These are phyloP conservation scores for Boletus vinaceobasis DNA, from an alignment of 768 basidiomycete genomes.

Conservation along the genomic window DNA sequence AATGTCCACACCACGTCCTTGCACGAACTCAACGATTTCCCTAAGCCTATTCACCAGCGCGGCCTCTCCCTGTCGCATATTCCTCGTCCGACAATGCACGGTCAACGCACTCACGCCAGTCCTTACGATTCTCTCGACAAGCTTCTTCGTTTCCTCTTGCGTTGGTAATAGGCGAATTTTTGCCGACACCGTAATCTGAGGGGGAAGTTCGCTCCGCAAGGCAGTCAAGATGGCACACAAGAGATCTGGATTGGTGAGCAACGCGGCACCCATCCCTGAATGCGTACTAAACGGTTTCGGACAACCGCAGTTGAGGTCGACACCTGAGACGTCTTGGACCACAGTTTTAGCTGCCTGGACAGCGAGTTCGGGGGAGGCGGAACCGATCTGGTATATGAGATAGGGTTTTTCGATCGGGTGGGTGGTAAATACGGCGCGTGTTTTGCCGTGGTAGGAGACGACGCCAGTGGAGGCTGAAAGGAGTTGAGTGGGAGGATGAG, in stretches of 20 bases:
- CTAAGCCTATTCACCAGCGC: slow-evolving; percentile 76
- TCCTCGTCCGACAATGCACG: slow-evolving; percentile 91
- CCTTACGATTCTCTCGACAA: slow-evolving; percentile 83
- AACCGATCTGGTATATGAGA: slow-evolving; percentile 94
- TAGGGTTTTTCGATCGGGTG: slow-evolving; percentile 95
- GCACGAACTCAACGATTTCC: slow-evolving; percentile 86
- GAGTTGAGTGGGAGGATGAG: background rate
- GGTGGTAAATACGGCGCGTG: slow-evolving; percentile 82
- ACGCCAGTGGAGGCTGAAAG: slow-evolving; percentile 78
- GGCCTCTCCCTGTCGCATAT: slow-evolving; percentile 79
- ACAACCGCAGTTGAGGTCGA: slow-evolving; percentile 98
- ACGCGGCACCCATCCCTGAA: slow-evolving; percentile 93
- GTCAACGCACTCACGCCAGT: slow-evolving; percentile 90
- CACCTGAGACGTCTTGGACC: slow-evolving; percentile 83
- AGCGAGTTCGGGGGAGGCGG: slow-evolving; percentile 83
- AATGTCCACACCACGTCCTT: slow-evolving; percentile 67
- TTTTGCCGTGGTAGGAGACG: slow-evolving; percentile 80
- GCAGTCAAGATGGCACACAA: slow-evolving; percentile 85
- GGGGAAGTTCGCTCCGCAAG: slow-evolving; percentile 66
- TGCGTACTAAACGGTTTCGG: slow-evolving; percentile 95
- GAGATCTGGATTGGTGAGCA: slow-evolving; percentile 87
- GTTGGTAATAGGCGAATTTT: slow-evolving; percentile 89
- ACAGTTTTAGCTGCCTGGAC: slow-evolving; percentile 89
- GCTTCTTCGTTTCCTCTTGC: slow-evolving; percentile 82
- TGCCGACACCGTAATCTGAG: slow-evolving; percentile 83